Evolutionary conservation across 2,329 filamentous ascomycete species (phyloP), one percentile per base, ranked within the genome.

Genomic region (Penicillium vulpinum): DNA sequence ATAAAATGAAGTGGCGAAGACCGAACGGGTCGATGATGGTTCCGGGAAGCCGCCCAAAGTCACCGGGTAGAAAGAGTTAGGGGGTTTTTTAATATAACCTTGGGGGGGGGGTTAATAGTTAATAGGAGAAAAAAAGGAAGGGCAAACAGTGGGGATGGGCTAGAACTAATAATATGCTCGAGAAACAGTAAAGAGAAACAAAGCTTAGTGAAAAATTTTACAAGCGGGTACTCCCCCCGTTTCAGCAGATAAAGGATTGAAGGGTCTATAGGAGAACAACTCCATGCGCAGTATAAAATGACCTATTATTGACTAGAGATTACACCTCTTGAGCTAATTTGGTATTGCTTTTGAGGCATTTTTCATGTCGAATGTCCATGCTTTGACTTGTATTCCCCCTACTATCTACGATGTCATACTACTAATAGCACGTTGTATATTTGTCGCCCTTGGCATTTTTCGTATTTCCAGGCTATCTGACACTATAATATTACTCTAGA

Each of bases 1-100:
- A 51, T 31, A 39, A 39, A 54, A 31, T 28, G 18, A 44, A 40
- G 28, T 49, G 48, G 43, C 38, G 16, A 57, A 49, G 24, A 59
- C 26, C 45, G 29, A 51, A 40, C 29, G 48, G 38, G 41, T 44
- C 44, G 26, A 43, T 31, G 41, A 43, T 54, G 49, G 40, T 36
- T 54, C 52, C 43, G 43, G 43, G 28, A 39, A 39, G 44, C 38
- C 38, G 50, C 33, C 45, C 38, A 44, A 22, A 44, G 29, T 35
- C 49, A 44, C 44, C 44, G 28, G 18, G 28, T 15, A 16, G 4
- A 46, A 24, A 46, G 29, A 24, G 11, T 29, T 21, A 3, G 4
- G 24, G 10, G 38, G 38, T 4, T 28, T 13, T 29, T 31, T n/a
- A 33, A 22, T 31, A 24, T 44, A 24, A 51, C 49, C 49, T 44